A percentile compares a stretch with the other conserved stretches of the same genome.
Evolutionary conservation across 1,284 basidiomycete genomes (phyloP).

Genomic region (Xerocomus amazonicus): DNA sequence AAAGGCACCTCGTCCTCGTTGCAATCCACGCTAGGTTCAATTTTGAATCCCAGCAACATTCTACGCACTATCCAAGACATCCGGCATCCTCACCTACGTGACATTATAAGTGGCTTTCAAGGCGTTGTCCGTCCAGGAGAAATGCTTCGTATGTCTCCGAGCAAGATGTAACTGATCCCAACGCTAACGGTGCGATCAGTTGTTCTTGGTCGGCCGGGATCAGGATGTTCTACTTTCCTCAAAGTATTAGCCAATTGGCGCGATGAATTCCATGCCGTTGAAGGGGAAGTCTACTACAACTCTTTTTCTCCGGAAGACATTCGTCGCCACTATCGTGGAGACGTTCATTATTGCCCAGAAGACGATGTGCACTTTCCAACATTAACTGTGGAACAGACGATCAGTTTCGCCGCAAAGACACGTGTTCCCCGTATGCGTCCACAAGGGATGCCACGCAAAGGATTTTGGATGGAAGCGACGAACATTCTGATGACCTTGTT

Average conservation of each 20-base stretch:
- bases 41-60: constrained; percentile 27
- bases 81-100: constrained; percentile 43
- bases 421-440: no score
- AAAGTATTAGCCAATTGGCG: constrained; percentile 69
- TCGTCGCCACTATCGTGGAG: constrained; percentile 54
- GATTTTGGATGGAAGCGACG: constrained; percentile 21
- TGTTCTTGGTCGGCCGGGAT: constrained; percentile 58
- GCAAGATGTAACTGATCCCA: background rate
- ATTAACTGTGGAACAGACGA: constrained; percentile 65
- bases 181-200: constrained; percentile 29
- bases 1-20: constrained; percentile 34
- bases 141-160: constrained; percentile 45
- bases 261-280: constrained; percentile 53
- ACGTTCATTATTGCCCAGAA: constrained; percentile 64
- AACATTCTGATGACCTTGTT: constrained; percentile 64
- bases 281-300: constrained; percentile 65
- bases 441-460: no score
- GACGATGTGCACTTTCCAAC: constrained; percentile 75
- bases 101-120: constrained; percentile 47
- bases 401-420: constrained; percentile 56
- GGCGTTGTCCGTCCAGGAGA: constrained; percentile 53
- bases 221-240: constrained; percentile 72
- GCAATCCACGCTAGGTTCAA: constrained; percentile 42
- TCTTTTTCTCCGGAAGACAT: constrained; percentile 53
- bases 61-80: constrained; percentile 13